Conservation (phyloP, 2,329 filamentous ascomycete species). For the Neonectria coccinea region DNA sequence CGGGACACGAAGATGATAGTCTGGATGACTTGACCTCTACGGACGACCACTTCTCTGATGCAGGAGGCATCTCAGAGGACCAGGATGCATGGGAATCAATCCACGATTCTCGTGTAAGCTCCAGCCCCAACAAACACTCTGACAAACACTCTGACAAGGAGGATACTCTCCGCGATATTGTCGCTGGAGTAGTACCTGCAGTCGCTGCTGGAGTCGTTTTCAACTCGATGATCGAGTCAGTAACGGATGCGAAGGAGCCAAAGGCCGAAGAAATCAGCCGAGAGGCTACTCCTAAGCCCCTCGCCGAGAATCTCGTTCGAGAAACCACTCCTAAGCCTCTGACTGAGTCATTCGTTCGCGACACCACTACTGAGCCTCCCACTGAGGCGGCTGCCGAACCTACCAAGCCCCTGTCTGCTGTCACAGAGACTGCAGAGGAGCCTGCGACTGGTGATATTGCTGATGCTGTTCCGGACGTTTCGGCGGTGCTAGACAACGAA, state of each 20-base stretch:
- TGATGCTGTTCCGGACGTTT: background rate
- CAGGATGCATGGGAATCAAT: constrained; percentile 25
- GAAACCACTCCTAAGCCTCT: constrained; percentile 12
- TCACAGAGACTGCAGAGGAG: background rate
- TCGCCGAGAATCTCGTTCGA: background rate
- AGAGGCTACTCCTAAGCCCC: constrained; percentile 3
- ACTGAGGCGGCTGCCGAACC: background rate
- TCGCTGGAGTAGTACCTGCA: background rate
- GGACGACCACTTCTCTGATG: constrained; percentile 54
- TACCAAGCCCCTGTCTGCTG: background rate
- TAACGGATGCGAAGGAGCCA: constrained; percentile 5
- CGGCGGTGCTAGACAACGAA: background rate
- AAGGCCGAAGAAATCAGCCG: background rate
- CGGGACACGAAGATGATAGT: constrained; percentile 33
- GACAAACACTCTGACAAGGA: constrained; percentile 14
- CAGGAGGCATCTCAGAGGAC: constrained; percentile 43
- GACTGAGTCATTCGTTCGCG: background rate
- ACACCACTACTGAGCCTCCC: constrained; percentile 6
- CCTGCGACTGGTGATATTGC: background rate
- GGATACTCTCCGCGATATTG: constrained; percentile 9
- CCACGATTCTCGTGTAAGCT: constrained; percentile 4
- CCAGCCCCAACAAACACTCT: background rate
- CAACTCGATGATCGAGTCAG: constrained; percentile 4
- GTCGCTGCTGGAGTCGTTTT: background rate
- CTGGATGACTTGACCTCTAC: constrained; percentile 50